Percentiles rank a stretch among this genome's conserved stretches.
Conservation (phyloP, 2,329 filamentous ascomycete species). For the Cercospora brassicicola region DNA sequence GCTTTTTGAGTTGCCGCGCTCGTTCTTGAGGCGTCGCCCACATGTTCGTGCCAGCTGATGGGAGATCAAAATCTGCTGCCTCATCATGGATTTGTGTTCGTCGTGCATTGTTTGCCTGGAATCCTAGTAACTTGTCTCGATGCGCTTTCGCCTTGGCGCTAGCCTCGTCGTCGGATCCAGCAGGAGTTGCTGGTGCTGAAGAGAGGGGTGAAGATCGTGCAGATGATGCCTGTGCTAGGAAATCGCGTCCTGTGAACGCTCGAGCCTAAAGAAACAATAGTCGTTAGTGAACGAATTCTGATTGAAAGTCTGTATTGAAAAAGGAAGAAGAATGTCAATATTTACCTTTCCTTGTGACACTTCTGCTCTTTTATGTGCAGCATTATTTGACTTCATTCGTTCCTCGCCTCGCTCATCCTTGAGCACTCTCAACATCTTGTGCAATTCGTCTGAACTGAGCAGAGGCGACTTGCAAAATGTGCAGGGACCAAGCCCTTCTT, state of each 20-base stretch:
- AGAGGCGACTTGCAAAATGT: conserved; percentile 82
- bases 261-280: conserved; percentile 20
- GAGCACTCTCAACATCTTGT: conserved; percentile 80
- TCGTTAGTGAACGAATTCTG: background rate
- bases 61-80: conserved; percentile 70
- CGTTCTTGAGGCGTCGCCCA: conserved; percentile 84
- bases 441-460: conserved; percentile 70
- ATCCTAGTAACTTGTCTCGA: conserved; percentile 75
- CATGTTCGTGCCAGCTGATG: conserved; percentile 63
- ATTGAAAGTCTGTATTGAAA: background rate
- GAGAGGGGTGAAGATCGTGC: conserved; percentile 41
- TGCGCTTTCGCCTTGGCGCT: conserved; percentile 72
- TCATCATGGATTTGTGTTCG: conserved; percentile 85
- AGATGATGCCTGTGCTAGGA: conserved; percentile 39
- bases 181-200: conserved; percentile 32
- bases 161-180: conserved; percentile 50
- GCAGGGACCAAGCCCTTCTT: conserved; percentile 90
- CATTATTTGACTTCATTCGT: conserved; percentile 78
- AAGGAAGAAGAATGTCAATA: conserved; percentile 19
- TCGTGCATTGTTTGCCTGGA: conserved; percentile 81
- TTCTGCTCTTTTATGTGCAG: conserved; percentile 65
- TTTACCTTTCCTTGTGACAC: conserved; percentile 49
- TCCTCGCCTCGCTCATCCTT: conserved; percentile 83
- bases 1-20: conserved; percentile 77
- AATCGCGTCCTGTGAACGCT: conserved; percentile 41